Conservation (phyloP, 2,329 filamentous ascomycete species). For the Arthrobotrys sphaeroides region DNA sequence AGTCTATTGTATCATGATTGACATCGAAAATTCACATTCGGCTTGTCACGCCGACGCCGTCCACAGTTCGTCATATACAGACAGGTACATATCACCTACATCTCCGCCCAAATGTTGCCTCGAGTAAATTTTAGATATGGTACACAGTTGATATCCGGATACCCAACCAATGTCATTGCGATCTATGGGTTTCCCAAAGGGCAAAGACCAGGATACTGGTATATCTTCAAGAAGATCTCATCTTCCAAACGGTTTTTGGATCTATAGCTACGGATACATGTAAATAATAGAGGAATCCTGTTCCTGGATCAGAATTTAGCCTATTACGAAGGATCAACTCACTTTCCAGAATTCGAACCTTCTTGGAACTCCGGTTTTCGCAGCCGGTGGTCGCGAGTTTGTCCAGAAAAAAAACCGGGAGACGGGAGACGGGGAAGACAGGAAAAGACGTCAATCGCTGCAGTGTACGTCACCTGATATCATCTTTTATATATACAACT, state of each 20-base stretch:
- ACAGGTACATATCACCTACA: too few species aligned
- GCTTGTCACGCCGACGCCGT: too few species aligned
- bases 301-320: not conserved
- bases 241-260: not conserved
- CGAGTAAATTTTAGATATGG: too few species aligned
- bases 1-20: too few species aligned
- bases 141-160: not conserved
- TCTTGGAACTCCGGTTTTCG: not conserved
- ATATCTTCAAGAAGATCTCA: not conserved
- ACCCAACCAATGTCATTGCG: not conserved
- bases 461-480: constrained; percentile 11
- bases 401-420: too few species aligned
- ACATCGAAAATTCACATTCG: too few species aligned
- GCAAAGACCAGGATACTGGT: not conserved
- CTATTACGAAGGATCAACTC: not conserved
- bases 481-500: not conserved
- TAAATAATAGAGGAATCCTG: not conserved
- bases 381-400: not conserved
- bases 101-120: too few species aligned
- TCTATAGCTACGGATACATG: not conserved
- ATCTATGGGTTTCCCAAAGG: not conserved
- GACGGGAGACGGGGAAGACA: not conserved
- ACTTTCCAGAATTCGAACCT: constrained; percentile 1
- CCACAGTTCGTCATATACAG: too few species aligned
- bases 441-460: not conserved